Percentiles rank a stretch among this genome's conserved stretches.
Conservation (phyloP, 805 yeast genomes). For the Wickerhamiella dianesei region DNA sequence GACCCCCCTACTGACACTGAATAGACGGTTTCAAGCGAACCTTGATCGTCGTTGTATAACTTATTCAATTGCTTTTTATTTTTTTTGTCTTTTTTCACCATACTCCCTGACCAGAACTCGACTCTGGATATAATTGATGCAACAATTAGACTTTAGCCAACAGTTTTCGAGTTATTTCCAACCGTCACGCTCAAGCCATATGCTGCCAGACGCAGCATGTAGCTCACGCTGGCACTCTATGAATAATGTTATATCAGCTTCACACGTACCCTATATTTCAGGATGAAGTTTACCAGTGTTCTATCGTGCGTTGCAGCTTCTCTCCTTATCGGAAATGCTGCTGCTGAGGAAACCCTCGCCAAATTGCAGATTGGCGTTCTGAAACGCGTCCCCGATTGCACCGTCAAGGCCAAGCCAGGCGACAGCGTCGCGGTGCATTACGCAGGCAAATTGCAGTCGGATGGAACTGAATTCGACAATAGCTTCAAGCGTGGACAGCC, state of each 20-base stretch:
- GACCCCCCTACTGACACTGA: not conserved
- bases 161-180: too few relatives aligned
- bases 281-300: not conserved
- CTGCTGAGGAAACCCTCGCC: conserved; percentile 15
- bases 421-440: conserved; percentile 68
- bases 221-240: too few relatives aligned
- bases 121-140: too few relatives aligned
- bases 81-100: not conserved
- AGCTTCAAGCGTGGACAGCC: conserved; percentile 55
- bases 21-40: not conserved
- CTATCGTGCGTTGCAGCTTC: not conserved
- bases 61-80: not conserved
- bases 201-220: too few relatives aligned
- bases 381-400: conserved; percentile 38
- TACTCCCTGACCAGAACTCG: too few relatives aligned
- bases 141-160: too few relatives aligned
- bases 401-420: conserved; percentile 44
- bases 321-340: conserved; percentile 1
- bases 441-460: conserved; percentile 46
- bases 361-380: conserved; percentile 27
- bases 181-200: too few relatives aligned
- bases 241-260: too few relatives aligned
- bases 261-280: not conserved
- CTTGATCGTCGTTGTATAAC: too few relatives aligned
- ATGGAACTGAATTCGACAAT: conserved; percentile 65